phyloP scores from a whole-genome alignment of 352 stramenopile genomes.

The Phytophthora uliginosa region DNA sequence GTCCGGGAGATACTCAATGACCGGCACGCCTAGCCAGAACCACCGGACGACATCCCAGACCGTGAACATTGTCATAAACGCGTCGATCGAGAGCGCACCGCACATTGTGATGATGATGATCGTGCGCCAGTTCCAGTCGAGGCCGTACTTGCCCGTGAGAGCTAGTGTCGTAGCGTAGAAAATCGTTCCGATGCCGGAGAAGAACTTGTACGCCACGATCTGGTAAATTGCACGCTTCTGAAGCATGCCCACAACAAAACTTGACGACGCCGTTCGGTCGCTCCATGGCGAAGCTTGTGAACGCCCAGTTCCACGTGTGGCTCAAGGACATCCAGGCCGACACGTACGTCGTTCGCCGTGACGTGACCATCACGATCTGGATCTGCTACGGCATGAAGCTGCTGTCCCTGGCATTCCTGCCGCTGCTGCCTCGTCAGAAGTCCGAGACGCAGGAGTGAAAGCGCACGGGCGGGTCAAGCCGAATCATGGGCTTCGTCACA shows the following conservation, averaged over 20 bases:
- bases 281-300: slow-evolving; percentile 57
- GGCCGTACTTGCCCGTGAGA: slow-evolving; percentile 48
- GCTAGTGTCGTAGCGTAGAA: slow-evolving; percentile 49
- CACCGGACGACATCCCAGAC: slow-evolving; percentile 61
- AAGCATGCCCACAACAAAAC: slow-evolving; percentile 50
- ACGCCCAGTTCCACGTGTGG: slow-evolving; percentile 58
- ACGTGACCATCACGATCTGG: slow-evolving; percentile 66
- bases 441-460: slow-evolving; percentile 52
- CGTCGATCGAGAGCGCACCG: slow-evolving; percentile 46
- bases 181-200: slow-evolving; percentile 51
- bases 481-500: slow-evolving; percentile 35
- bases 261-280: slow-evolving; percentile 50
- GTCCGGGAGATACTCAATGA: slow-evolving; percentile 57
- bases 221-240: slow-evolving; percentile 68
- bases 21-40: slow-evolving; percentile 66
- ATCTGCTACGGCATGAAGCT: slow-evolving; percentile 68
- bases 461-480: slow-evolving; percentile 46
- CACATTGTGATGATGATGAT: slow-evolving; percentile 45
- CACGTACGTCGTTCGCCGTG: slow-evolving; percentile 50
- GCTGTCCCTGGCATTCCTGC: slow-evolving; percentile 53
- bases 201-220: slow-evolving; percentile 70
- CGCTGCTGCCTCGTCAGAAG: slow-evolving; percentile 57
- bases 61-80: slow-evolving; percentile 58
- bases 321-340: slow-evolving; percentile 54
- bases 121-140: slow-evolving; percentile 67